Conservation (phyloP, 73 alveolate genomes). For the Effrenium voratum region DNA sequence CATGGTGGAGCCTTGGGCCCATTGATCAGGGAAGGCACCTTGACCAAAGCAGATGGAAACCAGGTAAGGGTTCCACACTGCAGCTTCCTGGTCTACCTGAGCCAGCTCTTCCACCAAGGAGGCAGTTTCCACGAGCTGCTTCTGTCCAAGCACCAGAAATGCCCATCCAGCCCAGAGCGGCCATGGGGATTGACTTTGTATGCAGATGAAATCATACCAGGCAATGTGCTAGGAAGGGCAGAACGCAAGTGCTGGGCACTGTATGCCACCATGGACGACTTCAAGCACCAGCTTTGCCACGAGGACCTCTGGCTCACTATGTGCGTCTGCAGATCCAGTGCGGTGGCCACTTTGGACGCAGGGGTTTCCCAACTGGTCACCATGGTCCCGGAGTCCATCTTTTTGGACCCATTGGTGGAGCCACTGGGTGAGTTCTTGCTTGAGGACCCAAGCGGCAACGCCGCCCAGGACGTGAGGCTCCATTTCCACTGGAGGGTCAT, state of each 20-base stretch:
- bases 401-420: background rate
- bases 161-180: background rate
- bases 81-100: background rate
- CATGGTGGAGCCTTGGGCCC: constrained; percentile 38
- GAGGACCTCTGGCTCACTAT: constrained; percentile 32
- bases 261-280: background rate
- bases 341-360: background rate
- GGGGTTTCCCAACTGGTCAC: background rate
- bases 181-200: background rate
- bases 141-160: background rate
- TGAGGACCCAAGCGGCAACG: background rate
- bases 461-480: background rate
- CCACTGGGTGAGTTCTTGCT: background rate
- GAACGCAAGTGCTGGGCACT: background rate
- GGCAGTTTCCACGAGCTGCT: constrained; percentile 38
- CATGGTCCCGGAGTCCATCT: background rate
- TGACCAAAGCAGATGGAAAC: background rate
- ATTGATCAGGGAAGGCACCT: background rate
- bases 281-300: background rate
- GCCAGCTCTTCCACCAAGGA: background rate
- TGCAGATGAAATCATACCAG: background rate
- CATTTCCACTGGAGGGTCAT: background rate
- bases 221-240: constrained; percentile 26
- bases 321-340: background rate
- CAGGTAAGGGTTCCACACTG: background rate